Percentiles rank a stretch among this genome's conserved stretches.
Conservation (phyloP, 176 grass and related monocot genomes). For the Hsuehochloa calcarea region DNA sequence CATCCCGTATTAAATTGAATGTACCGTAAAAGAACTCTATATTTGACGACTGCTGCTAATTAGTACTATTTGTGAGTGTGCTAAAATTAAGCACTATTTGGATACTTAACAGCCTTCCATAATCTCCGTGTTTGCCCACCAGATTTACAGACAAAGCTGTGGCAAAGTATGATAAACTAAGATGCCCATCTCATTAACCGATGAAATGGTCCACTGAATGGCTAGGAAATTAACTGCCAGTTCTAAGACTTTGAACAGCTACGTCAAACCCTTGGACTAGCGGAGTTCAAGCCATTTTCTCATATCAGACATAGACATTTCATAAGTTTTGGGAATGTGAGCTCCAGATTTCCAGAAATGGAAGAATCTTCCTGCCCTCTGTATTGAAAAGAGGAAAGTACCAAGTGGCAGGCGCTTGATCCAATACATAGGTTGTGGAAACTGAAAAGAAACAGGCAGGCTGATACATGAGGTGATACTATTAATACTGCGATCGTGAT, state of each 20-base stretch:
- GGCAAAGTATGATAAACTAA: background rate
- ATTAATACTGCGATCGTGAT: slow-evolving; percentile 10
- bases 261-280: slow-evolving; percentile 18
- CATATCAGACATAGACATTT: background rate
- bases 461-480: background rate
- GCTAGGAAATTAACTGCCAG: background rate
- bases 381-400: slow-evolving; percentile 25
- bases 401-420: slow-evolving; percentile 31
- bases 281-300: background rate
- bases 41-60: background rate
- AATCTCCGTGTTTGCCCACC: background rate
- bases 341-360: slow-evolving; percentile 35
- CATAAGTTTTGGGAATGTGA: slow-evolving; percentile 7
- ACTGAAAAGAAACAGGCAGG: slow-evolving; percentile 19
- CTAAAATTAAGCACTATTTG: background rate
- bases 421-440: background rate
- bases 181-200: background rate
- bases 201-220: slow-evolving; percentile 37
- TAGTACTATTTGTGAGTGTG: background rate
- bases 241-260: slow-evolving; percentile 4
- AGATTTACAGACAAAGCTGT: background rate
- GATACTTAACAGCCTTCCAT: background rate
- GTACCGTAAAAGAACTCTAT: no score
- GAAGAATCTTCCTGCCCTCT: slow-evolving; percentile 1
- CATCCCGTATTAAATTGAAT: no score